Evolutionary conservation across 2,329 filamentous ascomycete species (phyloP).

Genomic region (Corynespora cassiicola): DNA sequence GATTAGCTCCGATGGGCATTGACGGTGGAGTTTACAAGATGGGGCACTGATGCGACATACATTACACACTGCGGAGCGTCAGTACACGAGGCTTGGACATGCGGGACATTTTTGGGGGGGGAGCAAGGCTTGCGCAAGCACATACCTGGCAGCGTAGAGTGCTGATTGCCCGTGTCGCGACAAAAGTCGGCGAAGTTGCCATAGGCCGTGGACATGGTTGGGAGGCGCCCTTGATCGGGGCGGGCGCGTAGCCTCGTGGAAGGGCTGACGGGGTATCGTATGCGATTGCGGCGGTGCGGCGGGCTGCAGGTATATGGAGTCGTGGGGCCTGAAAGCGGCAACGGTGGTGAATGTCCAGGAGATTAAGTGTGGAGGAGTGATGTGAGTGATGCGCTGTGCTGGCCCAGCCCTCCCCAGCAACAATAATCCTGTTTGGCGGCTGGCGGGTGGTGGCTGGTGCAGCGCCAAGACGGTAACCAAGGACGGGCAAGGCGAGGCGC

Average conservation of each 20-base stretch:
- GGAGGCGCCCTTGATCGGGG: slow-evolving; percentile 11
- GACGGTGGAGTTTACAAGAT: slow-evolving; percentile 4
- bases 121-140: slow-evolving; percentile 1
- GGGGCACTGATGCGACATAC: slow-evolving; percentile 50
- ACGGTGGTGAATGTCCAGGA: slow-evolving; percentile 21
- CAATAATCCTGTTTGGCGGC: too few species aligned
- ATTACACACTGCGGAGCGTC: slow-evolving; percentile 53
- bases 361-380: slow-evolving; percentile 20
- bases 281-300: slow-evolving; percentile 7
- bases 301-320: slow-evolving; percentile 7
- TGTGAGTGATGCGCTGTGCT: slow-evolving; percentile 8
- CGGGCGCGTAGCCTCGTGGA: slow-evolving; percentile 31
- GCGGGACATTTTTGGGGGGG: slow-evolving; percentile 27
- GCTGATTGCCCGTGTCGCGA: slow-evolving; percentile 53
- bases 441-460: too few species aligned
- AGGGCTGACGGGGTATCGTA: not conserved
- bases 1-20: slow-evolving; percentile 42
- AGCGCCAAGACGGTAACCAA: too few species aligned
- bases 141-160: slow-evolving; percentile 50
- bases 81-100: too few species aligned
- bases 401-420: slow-evolving; percentile 2
- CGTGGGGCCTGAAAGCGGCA: slow-evolving; percentile 13
- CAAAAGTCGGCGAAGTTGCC: slow-evolving; percentile 55
- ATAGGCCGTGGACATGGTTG: slow-evolving; percentile 40
- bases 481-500: too few species aligned